Base-by-base conservation (phyloP, 768 basidiomycete species). In the Suillus ampliporus region DNA sequence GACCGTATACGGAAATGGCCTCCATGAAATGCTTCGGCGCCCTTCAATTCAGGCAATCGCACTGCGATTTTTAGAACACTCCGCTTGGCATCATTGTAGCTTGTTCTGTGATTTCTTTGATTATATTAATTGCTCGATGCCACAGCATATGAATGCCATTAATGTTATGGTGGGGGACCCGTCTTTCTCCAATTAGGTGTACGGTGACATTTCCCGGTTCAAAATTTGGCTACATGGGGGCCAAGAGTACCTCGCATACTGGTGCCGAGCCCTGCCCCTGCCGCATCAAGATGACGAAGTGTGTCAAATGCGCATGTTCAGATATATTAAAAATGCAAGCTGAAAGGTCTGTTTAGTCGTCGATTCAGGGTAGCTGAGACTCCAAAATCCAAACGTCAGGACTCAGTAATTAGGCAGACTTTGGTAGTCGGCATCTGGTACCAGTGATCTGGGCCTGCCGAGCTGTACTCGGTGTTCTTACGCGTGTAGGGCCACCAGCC, bases 401-500 rank as follows among this genome's bases (percentile, higher is more conserved):
- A n/a, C n/a, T n/a, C n/a, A 50, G 28, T 50, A 50, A 50, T 50
- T 50, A 50, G 28, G 48, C 28, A 51, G 48, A 50, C 50, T 51
- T 51, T 31, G 50, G 48, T 50, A 28, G 17, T 26, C 26, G 26
- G 23, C 47, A 26, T 48, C 14, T 47, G 23, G 46, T 14, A 9
- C 44, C 44, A 46, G 21, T 14, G 21, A 46, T 46, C 10, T 46
- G 44, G 44, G n/a, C 21, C 43, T 44, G 43, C n/a, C 21, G 44
- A 13, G 1, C 10, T 46, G 19, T 43, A 19, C 19, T 43, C 41
- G 41, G 41, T 7, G 41, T 46, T 46, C 21, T 21, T 46, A 21
- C n/a, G 43, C 43, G 43, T 44, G 43, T 44, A 4, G 43, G 11
- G n/a, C n/a, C n/a, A n/a, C 38, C 14, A 15, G 38, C 14, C 40